phyloP scores from a whole-genome alignment of 768 basidiomycete species.

The Russula sp. region DNA sequence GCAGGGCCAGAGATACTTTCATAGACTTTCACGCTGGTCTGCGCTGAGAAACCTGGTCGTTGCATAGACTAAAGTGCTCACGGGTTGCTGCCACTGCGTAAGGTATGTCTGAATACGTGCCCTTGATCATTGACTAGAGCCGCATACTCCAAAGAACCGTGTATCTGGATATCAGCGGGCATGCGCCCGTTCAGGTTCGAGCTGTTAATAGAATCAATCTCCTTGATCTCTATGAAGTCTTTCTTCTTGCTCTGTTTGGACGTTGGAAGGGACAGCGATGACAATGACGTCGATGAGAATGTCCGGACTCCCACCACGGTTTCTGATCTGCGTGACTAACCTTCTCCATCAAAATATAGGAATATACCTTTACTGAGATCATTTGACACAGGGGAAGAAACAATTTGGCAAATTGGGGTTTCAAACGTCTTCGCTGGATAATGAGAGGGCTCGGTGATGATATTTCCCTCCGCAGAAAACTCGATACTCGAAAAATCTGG shows the following conservation, averaged over 20 bases:
- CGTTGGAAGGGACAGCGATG: not conserved
- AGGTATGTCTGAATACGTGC: slow-evolving; percentile 1
- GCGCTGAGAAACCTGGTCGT: not conserved
- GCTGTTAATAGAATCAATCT: slow-evolving; percentile 23
- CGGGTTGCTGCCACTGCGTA: not conserved
- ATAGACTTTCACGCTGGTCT: slow-evolving; percentile 5
- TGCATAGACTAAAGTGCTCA: not conserved
- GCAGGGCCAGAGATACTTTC: slow-evolving; percentile 1
- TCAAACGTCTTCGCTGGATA: slow-evolving; percentile 41
- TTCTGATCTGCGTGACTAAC: slow-evolving; percentile 12
- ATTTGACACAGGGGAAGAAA: slow-evolving; percentile 14
- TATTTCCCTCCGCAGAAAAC: slow-evolving; percentile 24
- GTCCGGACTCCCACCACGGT: slow-evolving; percentile 40
- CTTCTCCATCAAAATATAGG: slow-evolving; percentile 5
- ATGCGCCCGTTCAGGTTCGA: slow-evolving; percentile 36
- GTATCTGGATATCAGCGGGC: slow-evolving; percentile 42
- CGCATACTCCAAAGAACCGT: slow-evolving; percentile 9
- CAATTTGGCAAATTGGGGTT: slow-evolving; percentile 65
- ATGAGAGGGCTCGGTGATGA: slow-evolving; percentile 36
- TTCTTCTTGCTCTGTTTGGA: not conserved
- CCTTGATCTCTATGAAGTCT: not conserved
- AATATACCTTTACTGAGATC: not conserved
- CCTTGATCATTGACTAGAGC: slow-evolving; percentile 10
- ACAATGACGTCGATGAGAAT: slow-evolving; percentile 31
- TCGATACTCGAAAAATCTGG: slow-evolving; percentile 45